These are phyloP conservation scores for Eutypella sp. DNA, from an alignment of 2,329 filamentous ascomycete species.

Conservation along the genomic window DNA sequence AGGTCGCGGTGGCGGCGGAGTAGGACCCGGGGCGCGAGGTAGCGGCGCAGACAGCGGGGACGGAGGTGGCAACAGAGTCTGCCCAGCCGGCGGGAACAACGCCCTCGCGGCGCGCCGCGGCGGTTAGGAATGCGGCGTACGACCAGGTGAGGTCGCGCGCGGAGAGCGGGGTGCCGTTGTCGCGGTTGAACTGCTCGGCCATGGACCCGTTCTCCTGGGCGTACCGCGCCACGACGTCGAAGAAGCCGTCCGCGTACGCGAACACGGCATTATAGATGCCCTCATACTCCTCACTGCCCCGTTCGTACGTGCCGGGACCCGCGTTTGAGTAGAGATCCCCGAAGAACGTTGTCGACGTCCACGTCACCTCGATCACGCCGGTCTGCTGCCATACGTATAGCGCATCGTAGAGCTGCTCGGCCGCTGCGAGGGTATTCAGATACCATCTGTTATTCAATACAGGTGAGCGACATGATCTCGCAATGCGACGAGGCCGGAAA, in stretches of 20 bases:
- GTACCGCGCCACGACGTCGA: slow-evolving; percentile 59
- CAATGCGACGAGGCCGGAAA: too few species aligned
- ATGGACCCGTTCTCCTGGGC: slow-evolving; percentile 57
- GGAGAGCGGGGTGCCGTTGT: slow-evolving; percentile 50
- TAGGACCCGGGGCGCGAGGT: slow-evolving; percentile 48
- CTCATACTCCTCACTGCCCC: slow-evolving; percentile 42
- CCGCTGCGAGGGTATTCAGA: slow-evolving; percentile 68
- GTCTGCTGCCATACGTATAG: slow-evolving; percentile 63
- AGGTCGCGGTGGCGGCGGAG: slow-evolving; percentile 39
- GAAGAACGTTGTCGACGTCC: slow-evolving; percentile 68
- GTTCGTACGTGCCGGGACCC: slow-evolving; percentile 57
- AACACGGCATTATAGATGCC: slow-evolving; percentile 53
- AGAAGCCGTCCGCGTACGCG: slow-evolving; percentile 56
- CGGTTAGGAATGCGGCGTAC: slow-evolving; percentile 53
- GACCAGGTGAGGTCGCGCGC: slow-evolving; percentile 53
- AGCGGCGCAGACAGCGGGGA: slow-evolving; percentile 45
- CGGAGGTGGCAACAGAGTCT: slow-evolving; percentile 36
- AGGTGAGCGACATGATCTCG: too few species aligned
- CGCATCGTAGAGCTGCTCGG: slow-evolving; percentile 75
- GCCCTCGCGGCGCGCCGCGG: slow-evolving; percentile 50
- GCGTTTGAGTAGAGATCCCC: slow-evolving; percentile 54
- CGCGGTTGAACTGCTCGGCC: slow-evolving; percentile 61
- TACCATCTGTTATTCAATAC: slow-evolving; percentile 52
- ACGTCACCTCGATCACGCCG: slow-evolving; percentile 60
- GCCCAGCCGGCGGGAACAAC: slow-evolving; percentile 55